Evolutionary conservation across 495 filamentous ascomycete genomes (phyloP).

Genomic region (Aspergillus taichungensis): DNA sequence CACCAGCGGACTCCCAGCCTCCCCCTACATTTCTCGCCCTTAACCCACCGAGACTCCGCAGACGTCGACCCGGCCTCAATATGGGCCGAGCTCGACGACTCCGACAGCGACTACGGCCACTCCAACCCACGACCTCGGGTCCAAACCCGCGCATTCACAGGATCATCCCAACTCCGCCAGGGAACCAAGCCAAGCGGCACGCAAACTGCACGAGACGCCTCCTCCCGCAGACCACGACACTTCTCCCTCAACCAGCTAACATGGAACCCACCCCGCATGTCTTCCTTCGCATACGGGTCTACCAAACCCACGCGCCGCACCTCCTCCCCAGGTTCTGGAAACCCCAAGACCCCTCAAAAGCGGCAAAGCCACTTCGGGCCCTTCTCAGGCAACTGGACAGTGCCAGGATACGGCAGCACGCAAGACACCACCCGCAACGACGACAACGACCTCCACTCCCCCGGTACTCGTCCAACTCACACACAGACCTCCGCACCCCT

Average conservation of each 20-base stretch:
- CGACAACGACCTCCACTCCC: not conserved
- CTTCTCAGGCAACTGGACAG: not conserved
- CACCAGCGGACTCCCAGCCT: conserved; percentile 33
- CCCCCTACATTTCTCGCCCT: conserved; percentile 18
- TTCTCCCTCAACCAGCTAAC: conserved; percentile 17
- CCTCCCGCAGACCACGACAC: conserved; percentile 17
- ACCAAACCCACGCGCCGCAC: conserved; percentile 13
- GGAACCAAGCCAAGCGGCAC: conserved; percentile 20
- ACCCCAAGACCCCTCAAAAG: conserved; percentile 15
- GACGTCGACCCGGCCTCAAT: conserved; percentile 39
- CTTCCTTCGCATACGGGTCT: conserved; percentile 3
- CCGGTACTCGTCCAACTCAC: not conserved
- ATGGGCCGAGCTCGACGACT: conserved; percentile 44
- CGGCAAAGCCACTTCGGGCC: conserved; percentile 4
- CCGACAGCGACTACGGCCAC: conserved; percentile 22
- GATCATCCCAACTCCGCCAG: conserved; percentile 12
- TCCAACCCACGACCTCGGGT: conserved; percentile 8
- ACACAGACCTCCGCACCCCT: conserved; percentile 10
- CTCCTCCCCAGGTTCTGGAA: conserved; percentile 19
- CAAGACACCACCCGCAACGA: conserved; percentile 11
- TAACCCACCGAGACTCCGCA: conserved; percentile 19
- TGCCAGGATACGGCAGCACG: conserved; percentile 20
- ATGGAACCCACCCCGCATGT: conserved; percentile 17
- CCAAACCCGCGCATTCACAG: conserved; percentile 8
- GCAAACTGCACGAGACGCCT: conserved; percentile 9